phyloP scores from a whole-genome alignment of 2,329 filamentous ascomycete genomes.

The Venturia pyrina region DNA sequence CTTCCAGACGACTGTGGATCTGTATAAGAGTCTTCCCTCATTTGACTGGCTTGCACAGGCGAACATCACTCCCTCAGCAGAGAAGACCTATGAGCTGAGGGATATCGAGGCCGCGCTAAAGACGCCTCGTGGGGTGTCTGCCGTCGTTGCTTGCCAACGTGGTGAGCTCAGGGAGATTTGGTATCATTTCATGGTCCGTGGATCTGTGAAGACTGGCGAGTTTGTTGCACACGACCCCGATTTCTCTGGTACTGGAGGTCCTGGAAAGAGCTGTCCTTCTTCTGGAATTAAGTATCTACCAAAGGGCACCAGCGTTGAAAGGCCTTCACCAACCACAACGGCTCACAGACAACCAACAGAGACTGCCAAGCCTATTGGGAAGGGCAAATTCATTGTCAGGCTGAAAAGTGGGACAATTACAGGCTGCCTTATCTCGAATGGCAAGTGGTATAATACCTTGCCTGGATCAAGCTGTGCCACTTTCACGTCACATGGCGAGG shows the following conservation, averaged over 20 bases:
- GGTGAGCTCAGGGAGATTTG: constrained; percentile 44
- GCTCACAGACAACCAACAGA: constrained; percentile 21
- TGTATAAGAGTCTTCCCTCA: constrained; percentile 17
- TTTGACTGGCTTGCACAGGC: constrained; percentile 13
- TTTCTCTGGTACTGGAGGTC: constrained; percentile 12
- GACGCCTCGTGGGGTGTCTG: constrained; percentile 36
- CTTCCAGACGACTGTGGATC: constrained; percentile 16
- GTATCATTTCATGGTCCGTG: constrained; percentile 55
- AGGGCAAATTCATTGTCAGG: constrained; percentile 48
- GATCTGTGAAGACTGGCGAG: constrained; percentile 49
- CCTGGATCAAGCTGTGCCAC: constrained; percentile 50
- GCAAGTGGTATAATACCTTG: constrained; percentile 55
- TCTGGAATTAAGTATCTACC: constrained; percentile 56
- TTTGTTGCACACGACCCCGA: constrained; percentile 50
- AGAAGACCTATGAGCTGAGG: constrained; percentile 47
- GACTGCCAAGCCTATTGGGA: constrained; percentile 39
- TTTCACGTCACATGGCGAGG: constrained; percentile 41
- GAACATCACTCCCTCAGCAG: constrained; percentile 41
- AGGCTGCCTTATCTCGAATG: constrained; percentile 57
- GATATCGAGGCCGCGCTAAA: constrained; percentile 51
- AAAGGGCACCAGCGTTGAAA: constrained; percentile 33
- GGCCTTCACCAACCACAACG: constrained; percentile 22
- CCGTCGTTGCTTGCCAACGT: constrained; percentile 48
- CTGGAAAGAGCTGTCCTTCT: constrained; percentile 49
- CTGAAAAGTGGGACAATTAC: constrained; percentile 35